phyloP scores from a whole-genome alignment of 331 rosid genomes.

The Malus hybrid region DNA sequence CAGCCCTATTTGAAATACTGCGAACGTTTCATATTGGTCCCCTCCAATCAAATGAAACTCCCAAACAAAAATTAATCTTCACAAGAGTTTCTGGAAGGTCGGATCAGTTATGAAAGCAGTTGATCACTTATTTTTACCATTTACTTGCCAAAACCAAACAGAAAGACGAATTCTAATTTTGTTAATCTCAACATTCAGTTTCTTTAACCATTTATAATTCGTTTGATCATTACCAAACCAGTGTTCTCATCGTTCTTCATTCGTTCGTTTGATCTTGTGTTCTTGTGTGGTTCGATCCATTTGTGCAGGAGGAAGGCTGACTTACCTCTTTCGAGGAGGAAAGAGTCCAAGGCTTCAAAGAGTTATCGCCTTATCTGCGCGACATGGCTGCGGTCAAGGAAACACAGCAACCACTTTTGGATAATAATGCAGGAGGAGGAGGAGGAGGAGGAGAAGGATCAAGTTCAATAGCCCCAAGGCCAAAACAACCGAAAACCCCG shows the following conservation, averaged over 20 bases:
- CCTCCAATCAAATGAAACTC: not conserved
- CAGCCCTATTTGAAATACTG: too few relatives aligned
- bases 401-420: slow-evolving; percentile 31
- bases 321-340: too few relatives aligned
- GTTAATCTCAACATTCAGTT: not conserved
- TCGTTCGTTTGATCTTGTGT: too few relatives aligned
- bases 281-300: too few relatives aligned
- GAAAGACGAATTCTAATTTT: not conserved
- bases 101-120: not conserved
- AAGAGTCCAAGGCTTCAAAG: not conserved
- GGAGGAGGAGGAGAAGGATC: too few relatives aligned
- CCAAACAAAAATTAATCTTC: not conserved
- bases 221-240: not conserved
- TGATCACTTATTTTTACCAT: not conserved
- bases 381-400: not conserved
- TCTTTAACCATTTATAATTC: not conserved
- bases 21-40: not conserved
- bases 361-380: not conserved
- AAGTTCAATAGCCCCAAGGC: not conserved
- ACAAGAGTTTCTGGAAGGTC: not conserved
- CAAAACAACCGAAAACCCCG: slow-evolving; percentile 38
- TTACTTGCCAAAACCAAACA: not conserved
- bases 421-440: not conserved
- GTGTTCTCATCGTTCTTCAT: not conserved
- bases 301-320: too few relatives aligned